Evolutionary conservation across 2,329 filamentous ascomycete species (phyloP).

Genomic region (Ceratocystis smalleyi): DNA sequence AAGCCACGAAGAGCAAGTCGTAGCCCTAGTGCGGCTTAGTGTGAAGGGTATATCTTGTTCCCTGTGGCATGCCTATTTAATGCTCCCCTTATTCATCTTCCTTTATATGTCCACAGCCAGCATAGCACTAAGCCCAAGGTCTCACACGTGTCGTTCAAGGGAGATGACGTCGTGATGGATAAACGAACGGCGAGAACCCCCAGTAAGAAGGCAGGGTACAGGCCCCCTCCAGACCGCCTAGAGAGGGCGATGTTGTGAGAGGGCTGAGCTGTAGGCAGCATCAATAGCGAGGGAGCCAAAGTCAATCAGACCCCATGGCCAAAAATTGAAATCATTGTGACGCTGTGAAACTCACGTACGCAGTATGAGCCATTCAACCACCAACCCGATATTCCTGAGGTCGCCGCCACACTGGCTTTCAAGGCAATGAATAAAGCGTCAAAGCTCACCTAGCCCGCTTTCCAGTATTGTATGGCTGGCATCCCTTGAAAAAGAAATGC

Average conservation of each 20-base stretch:
- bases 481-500: not conserved
- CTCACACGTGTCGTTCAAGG: slow-evolving; percentile 2
- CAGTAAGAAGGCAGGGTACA: not conserved
- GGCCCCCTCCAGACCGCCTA: not conserved
- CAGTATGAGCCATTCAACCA: no score
- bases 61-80: not conserved
- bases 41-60: not conserved
- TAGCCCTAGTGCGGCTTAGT: not conserved
- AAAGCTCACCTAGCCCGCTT: not conserved
- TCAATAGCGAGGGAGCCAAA: not conserved
- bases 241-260: not conserved
- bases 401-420: not conserved
- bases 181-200: not conserved
- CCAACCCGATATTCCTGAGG: not conserved
- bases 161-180: not conserved
- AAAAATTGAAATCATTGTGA: not conserved
- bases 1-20: not conserved
- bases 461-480: not conserved
- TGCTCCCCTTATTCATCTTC: not conserved
- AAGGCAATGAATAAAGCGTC: not conserved
- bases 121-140: not conserved
- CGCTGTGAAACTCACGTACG: not conserved
- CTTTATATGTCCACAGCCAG: not conserved
- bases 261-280: not conserved
- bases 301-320: no score